Conservation (phyloP, 1,139 yeast genomes). For the Candida dubliniensis region DNA sequence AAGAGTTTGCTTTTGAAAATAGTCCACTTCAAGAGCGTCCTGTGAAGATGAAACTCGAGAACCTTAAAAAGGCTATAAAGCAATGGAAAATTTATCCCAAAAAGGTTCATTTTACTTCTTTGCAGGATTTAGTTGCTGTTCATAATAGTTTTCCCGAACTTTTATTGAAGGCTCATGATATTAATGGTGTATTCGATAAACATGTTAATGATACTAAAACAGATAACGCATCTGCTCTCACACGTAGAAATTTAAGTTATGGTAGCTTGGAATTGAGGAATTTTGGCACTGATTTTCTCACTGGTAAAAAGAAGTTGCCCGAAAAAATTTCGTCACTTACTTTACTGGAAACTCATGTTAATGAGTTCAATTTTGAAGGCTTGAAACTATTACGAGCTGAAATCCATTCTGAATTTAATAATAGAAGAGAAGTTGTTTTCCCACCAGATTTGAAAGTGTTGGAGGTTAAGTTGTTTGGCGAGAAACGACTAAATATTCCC, state of each 20-base stretch:
- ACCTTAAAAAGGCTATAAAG: neutral
- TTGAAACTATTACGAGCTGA: neutral
- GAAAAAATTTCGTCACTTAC: neutral
- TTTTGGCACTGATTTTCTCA: neutral
- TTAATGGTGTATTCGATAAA: neutral
- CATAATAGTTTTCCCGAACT: neutral
- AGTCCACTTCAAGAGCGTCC: neutral
- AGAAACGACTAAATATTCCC: no score
- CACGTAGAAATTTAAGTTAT: neutral
- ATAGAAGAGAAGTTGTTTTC: neutral
- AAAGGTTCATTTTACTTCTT: neutral
- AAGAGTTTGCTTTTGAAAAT: no score
- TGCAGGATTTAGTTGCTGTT: neutral
- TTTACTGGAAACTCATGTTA: neutral
- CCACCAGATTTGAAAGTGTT: neutral
- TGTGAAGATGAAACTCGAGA: neutral
- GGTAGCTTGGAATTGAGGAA: neutral
- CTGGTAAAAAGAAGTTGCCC: neutral
- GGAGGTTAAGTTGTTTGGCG: neutral
- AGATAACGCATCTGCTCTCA: neutral
- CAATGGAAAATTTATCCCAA: constrained; percentile 1
- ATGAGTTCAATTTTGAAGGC: neutral
- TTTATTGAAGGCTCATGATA: neutral
- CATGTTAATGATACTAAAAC: neutral
- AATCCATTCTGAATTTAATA: no score